phyloP scores from a whole-genome alignment of 495 filamentous ascomycete genomes.

The Neurospora sp. region DNA sequence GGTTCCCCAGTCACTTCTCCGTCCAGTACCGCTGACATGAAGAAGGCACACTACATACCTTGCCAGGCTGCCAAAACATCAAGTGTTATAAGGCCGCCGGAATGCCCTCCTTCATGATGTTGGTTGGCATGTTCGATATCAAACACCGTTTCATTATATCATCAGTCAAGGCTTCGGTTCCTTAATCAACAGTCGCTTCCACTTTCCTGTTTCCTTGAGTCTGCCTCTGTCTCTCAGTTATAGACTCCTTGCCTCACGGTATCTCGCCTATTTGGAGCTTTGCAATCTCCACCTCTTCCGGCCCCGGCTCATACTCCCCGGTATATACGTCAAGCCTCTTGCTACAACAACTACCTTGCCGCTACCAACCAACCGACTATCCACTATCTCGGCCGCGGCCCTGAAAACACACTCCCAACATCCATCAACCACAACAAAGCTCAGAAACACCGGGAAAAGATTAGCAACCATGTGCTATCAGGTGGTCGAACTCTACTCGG shows the following conservation, averaged over 20 bases:
- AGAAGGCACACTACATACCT: background rate
- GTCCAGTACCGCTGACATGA: background rate
- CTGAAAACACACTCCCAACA: background rate
- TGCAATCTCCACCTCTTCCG: background rate
- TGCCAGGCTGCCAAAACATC: background rate
- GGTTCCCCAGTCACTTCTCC: background rate
- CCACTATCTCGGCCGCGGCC: background rate
- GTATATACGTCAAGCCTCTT: background rate
- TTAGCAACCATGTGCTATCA: slow-evolving; percentile 56
- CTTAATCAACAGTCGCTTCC: background rate
- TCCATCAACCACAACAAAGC: background rate
- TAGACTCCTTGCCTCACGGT: background rate
- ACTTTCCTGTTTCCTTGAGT: background rate
- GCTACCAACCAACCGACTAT: background rate
- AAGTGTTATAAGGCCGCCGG: background rate
- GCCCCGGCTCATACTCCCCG: background rate
- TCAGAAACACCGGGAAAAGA: background rate
- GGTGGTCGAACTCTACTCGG: slow-evolving; percentile 65
- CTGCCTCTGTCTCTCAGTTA: background rate
- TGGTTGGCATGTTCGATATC: background rate
- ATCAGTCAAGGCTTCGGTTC: background rate
- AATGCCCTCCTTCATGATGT: background rate
- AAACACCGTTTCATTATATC: background rate
- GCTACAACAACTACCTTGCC: background rate
- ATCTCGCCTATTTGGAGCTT: background rate